Conservation (phyloP, 225 moss, liverwort and hornwort genomes). For the Pleurozium schreberi region DNA sequence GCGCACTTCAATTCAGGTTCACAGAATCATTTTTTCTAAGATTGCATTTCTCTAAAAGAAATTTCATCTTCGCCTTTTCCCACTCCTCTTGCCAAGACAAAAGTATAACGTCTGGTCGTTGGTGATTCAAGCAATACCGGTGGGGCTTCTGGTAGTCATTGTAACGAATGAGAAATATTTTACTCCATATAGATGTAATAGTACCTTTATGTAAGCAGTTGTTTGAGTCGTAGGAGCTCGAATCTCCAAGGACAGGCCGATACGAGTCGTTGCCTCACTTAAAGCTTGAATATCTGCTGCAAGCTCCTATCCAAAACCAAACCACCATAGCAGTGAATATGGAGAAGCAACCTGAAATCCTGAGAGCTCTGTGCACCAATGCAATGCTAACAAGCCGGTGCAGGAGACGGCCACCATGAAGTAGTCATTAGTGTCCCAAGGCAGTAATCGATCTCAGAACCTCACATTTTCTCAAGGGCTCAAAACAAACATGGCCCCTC, state of each 20-base stretch:
- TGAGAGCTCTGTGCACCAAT: not conserved
- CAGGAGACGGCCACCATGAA: too few relatives aligned
- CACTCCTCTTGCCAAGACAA: not conserved
- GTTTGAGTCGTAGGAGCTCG: slow-evolving; percentile 41
- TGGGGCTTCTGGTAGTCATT: not conserved
- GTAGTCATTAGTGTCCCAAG: not conserved
- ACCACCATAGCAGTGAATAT: not conserved
- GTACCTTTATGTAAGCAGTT: slow-evolving; percentile 49
- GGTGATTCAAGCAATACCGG: not conserved
- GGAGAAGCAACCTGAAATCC: not conserved
- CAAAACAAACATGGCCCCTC: not conserved
- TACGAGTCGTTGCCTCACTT: slow-evolving; percentile 11
- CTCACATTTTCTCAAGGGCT: not conserved
- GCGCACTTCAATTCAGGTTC: not conserved
- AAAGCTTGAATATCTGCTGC: slow-evolving; percentile 37
- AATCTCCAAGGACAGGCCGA: slow-evolving; percentile 3
- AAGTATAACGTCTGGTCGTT: not conserved
- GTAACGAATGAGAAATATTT: not conserved
- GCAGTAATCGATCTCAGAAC: not conserved
- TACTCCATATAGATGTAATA: not conserved
- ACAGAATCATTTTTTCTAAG: not conserved
- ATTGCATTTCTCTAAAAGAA: not conserved
- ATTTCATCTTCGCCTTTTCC: not conserved
- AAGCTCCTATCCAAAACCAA: slow-evolving; percentile 46
- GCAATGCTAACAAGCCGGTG: not conserved